A percentile compares a stretch with the other conserved stretches of the same genome.
These are phyloP conservation scores for Penicillium tannophilum DNA, from an alignment of 495 filamentous ascomycete genomes.

Conservation along the genomic window DNA sequence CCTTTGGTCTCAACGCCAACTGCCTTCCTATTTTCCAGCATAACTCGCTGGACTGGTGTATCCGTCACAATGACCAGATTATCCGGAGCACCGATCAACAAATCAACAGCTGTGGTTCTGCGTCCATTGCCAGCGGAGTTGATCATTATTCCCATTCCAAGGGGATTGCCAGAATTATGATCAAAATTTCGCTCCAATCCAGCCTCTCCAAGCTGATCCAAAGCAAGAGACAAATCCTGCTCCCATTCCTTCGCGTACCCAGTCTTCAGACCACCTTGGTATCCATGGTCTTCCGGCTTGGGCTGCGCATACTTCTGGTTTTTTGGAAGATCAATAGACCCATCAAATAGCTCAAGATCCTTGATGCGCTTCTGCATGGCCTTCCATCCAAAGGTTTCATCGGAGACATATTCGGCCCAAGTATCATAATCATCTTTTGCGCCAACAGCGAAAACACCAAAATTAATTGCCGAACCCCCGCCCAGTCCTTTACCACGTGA, in stretches of 20 bases:
- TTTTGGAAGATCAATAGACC: slow-evolving; percentile 33
- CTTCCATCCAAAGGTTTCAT: slow-evolving; percentile 54
- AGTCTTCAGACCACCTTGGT: slow-evolving; percentile 46
- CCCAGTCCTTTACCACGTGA: slow-evolving; percentile 62
- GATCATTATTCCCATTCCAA: slow-evolving; percentile 55
- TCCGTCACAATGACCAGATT: slow-evolving; percentile 57
- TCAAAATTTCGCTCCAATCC: slow-evolving; percentile 56
- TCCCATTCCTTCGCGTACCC: slow-evolving; percentile 53
- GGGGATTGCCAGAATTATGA: slow-evolving; percentile 61
- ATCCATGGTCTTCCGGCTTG: slow-evolving; percentile 48
- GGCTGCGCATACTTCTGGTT: slow-evolving; percentile 40
- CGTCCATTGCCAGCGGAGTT: slow-evolving; percentile 50
- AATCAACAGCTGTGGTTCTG: slow-evolving; percentile 54
- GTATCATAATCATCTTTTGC: slow-evolving; percentile 62
- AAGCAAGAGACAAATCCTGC: slow-evolving; percentile 45
- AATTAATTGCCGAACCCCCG: slow-evolving; percentile 65
- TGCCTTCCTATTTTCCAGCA: slow-evolving; percentile 53
- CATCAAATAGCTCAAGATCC: slow-evolving; percentile 55
- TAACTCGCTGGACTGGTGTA: slow-evolving; percentile 49
- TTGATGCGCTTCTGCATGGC: slow-evolving; percentile 51
- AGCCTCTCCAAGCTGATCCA: slow-evolving; percentile 46
- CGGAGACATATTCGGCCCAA: slow-evolving; percentile 44
- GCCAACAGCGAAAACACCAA: slow-evolving; percentile 59
- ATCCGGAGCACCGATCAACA: slow-evolving; percentile 41
- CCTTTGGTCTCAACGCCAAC: slow-evolving; percentile 53